Evolutionary conservation across 495 filamentous ascomycete species (phyloP).

Genomic region (Penicillium paradoxum): DNA sequence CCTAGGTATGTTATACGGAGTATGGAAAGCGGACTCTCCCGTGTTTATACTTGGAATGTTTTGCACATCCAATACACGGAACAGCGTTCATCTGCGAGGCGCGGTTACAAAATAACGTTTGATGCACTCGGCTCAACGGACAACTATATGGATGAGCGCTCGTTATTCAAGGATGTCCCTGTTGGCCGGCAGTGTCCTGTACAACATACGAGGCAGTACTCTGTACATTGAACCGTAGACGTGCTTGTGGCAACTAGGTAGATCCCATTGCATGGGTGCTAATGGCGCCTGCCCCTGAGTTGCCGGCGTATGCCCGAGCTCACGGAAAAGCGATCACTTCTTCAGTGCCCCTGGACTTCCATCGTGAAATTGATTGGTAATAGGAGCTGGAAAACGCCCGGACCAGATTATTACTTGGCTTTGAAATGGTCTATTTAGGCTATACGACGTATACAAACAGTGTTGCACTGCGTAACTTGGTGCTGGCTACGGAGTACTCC

Average conservation of each 20-base stretch:
- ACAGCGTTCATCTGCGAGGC: conserved; percentile 20
- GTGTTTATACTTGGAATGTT: not conserved
- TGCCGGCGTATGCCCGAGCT: not conserved
- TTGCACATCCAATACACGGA: conserved; percentile 1
- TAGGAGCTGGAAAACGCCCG: not conserved
- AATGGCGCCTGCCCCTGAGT: not conserved
- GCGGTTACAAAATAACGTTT: conserved; percentile 25
- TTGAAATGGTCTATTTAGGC: not conserved
- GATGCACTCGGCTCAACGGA: not conserved
- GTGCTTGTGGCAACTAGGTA: not conserved
- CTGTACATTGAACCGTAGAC: too few relatives aligned
- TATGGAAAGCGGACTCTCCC: too few relatives aligned
- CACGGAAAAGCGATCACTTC: not conserved
- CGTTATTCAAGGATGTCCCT: not conserved
- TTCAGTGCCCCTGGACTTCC: not conserved
- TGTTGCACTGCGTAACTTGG: not conserved
- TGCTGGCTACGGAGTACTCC: not conserved
- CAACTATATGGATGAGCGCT: not conserved
- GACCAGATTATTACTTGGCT: not conserved
- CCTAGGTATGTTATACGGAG: not conserved
- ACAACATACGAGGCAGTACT: not conserved
- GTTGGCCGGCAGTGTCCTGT: not conserved
- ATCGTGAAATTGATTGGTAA: not conserved
- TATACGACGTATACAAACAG: not conserved
- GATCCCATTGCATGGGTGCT: not conserved